Evolutionary conservation across 2,329 filamentous ascomycete genomes (phyloP), one percentile per base, ranked within the genome.

Genomic region (Alternaria triticina): DNA sequence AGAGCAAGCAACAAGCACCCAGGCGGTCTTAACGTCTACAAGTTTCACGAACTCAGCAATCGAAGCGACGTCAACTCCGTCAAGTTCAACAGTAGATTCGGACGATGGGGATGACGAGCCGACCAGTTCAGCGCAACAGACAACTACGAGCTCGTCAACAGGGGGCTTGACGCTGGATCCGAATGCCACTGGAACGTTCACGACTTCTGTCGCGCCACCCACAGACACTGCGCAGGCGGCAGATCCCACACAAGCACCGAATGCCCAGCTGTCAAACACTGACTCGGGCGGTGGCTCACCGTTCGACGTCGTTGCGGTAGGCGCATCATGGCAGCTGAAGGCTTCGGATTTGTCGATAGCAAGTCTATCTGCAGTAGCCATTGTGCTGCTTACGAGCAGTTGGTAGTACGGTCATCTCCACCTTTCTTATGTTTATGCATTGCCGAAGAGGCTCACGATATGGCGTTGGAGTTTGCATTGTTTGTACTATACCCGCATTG

Each of bases 281-380:
- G 74, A 78, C 25, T 80, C 77, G 12, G 81, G 82, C 20, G 82
- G 82, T 15, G 83, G 83, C n/a, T 82, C 80, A 56, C 83, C 82
- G 6, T 84, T 84, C 62, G 82, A 83, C 63, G 71, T 79, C 12
- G 64, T 69, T 9, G 72, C 74, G 1, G 65, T 65, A 0, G 69
- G 71, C 30, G 62, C 70, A 3, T 70, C 74, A 25, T 59, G 65
- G 30, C 74, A 62, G 10, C 13, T 64, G 8, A 62, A 49, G 6
- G 33, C 52, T 9, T 17, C 62, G 6, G 59, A 58, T 5, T 8
- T 58, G 10, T 52, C 59, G 13, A 47, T 68, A 20, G 50, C 61
- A 6, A 64, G 61, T 36, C 66, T 74, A 17, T 36, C 73, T 1
- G 68, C 63, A 7, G 52, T 64, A 4, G 62, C 62, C 6, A 36